Conservation (phyloP, 2,329 filamentous ascomycete species). For the Proliferodiscus dingleyae region DNA sequence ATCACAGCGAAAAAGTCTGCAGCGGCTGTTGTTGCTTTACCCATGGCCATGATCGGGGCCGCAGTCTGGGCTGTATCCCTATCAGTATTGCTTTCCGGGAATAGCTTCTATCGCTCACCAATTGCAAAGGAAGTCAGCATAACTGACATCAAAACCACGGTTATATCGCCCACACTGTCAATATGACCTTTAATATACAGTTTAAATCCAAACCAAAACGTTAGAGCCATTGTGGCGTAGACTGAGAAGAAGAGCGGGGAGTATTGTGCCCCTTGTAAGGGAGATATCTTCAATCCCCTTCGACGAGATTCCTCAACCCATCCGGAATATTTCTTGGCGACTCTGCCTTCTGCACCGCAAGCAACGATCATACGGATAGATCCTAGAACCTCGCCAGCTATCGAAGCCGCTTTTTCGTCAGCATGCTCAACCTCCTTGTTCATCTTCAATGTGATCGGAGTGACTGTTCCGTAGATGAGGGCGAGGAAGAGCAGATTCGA, state of each 20-base stretch:
- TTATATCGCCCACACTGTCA: slow-evolving; percentile 46
- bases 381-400: slow-evolving; percentile 57
- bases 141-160: slow-evolving; percentile 42
- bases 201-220: slow-evolving; percentile 60
- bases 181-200: slow-evolving; percentile 44
- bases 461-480: slow-evolving; percentile 41
- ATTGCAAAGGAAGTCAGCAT: slow-evolving; percentile 54
- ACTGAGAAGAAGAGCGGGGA: slow-evolving; percentile 39
- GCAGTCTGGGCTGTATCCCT: slow-evolving; percentile 39
- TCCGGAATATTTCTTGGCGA: slow-evolving; percentile 47
- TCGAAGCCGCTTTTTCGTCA: slow-evolving; percentile 52
- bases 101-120: slow-evolving; percentile 28
- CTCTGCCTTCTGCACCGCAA: slow-evolving; percentile 54
- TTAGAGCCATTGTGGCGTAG: slow-evolving; percentile 45
- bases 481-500: slow-evolving; percentile 53
- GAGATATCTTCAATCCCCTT: slow-evolving; percentile 45
- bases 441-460: slow-evolving; percentile 53
- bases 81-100: neutral
- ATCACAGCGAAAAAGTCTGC: slow-evolving; percentile 35
- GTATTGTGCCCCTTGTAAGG: slow-evolving; percentile 49
- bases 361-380: slow-evolving; percentile 59
- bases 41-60: slow-evolving; percentile 50
- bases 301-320: slow-evolving; percentile 51
- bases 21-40: slow-evolving; percentile 35
- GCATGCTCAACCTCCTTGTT: slow-evolving; percentile 41